phyloP scores from a whole-genome alignment of 805 yeast genomes.

The Barnettozyma pratensis region DNA sequence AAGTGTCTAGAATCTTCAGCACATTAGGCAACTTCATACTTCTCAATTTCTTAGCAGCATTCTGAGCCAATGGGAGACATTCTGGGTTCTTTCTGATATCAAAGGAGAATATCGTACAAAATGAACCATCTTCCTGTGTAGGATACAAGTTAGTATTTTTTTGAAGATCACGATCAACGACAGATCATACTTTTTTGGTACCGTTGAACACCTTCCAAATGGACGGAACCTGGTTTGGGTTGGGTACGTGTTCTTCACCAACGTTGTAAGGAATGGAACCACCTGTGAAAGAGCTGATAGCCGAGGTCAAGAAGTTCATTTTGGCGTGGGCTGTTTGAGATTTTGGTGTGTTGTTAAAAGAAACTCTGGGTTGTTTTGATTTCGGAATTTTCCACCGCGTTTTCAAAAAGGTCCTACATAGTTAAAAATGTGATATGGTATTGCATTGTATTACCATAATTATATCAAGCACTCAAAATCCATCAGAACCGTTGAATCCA shows the following conservation, averaged over 20 bases:
- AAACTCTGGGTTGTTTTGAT: too few relatives aligned
- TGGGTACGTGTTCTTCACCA: slow-evolving; percentile 35
- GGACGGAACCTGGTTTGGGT: slow-evolving; percentile 30
- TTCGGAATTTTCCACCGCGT: background rate
- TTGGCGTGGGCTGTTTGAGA: background rate
- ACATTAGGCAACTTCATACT: slow-evolving; percentile 68
- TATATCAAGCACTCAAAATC: slow-evolving; percentile 31
- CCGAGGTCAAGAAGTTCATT: slow-evolving; percentile 68
- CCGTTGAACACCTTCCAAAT: slow-evolving; percentile 68
- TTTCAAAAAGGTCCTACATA: too few relatives aligned
- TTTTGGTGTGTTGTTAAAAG: background rate
- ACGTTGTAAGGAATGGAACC: slow-evolving; percentile 53
- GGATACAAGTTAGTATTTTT: background rate
- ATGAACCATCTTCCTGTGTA: slow-evolving; percentile 40
- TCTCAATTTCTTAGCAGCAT: slow-evolving; percentile 43
- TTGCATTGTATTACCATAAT: too few relatives aligned
- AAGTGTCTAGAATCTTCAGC: slow-evolving; percentile 54
- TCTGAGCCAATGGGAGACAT: slow-evolving; percentile 35
- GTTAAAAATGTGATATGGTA: too few relatives aligned
- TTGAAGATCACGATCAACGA: too few relatives aligned
- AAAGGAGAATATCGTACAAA: slow-evolving; percentile 64
- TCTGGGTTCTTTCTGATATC: slow-evolving; percentile 38
- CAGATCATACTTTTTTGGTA: slow-evolving; percentile 28
- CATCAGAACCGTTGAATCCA: slow-evolving; percentile 72
- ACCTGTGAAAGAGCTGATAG: slow-evolving; percentile 54